Percentiles rank a stretch among this genome's conserved stretches.
These are phyloP conservation scores for Mimosa bimucronata DNA, from an alignment of 306 rosid genomes.

Conservation along the genomic window DNA sequence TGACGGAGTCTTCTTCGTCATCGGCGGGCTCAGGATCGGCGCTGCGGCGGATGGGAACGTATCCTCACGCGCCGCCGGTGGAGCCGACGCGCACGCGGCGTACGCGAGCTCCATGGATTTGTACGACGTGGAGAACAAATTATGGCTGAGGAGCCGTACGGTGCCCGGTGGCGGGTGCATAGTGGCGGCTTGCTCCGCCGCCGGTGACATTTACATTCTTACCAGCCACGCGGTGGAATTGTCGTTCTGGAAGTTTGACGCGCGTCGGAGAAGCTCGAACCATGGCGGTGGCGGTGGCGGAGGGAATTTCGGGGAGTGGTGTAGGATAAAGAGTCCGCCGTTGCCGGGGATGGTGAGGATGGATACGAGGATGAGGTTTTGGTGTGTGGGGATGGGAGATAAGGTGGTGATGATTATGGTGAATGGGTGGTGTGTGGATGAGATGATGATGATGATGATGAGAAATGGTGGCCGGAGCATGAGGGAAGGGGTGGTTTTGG, in stretches of 20 bases:
- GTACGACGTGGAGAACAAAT: slow-evolving; percentile 62
- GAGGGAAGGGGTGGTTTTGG: slow-evolving; percentile 59
- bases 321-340: slow-evolving; percentile 65
- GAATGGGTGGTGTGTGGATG: slow-evolving; percentile 51
- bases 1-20: slow-evolving; percentile 57
- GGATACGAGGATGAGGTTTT: slow-evolving; percentile 65
- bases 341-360: slow-evolving; percentile 60
- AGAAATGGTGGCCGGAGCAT: slow-evolving; percentile 37
- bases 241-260: slow-evolving; percentile 74
- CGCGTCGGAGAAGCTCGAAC: slow-evolving; percentile 33
- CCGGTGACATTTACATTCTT: slow-evolving; percentile 49
- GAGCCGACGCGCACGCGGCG: slow-evolving; percentile 55
- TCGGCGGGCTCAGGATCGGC: slow-evolving; percentile 72
- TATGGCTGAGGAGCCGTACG: slow-evolving; percentile 64
- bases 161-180: slow-evolving; percentile 76
- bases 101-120: slow-evolving; percentile 83
- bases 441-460: slow-evolving; percentile 36
- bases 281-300: neutral
- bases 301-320: slow-evolving; percentile 63
- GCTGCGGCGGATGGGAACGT: slow-evolving; percentile 37
- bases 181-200: slow-evolving; percentile 67
- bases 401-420: slow-evolving; percentile 63
- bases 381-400: slow-evolving; percentile 62
- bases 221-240: slow-evolving; percentile 79
- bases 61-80: slow-evolving; percentile 35